Percentiles rank a stretch among this genome's conserved stretches.
Conservation (phyloP, 2,329 filamentous ascomycete species). For the Ascochyta viciae-villosae region DNA sequence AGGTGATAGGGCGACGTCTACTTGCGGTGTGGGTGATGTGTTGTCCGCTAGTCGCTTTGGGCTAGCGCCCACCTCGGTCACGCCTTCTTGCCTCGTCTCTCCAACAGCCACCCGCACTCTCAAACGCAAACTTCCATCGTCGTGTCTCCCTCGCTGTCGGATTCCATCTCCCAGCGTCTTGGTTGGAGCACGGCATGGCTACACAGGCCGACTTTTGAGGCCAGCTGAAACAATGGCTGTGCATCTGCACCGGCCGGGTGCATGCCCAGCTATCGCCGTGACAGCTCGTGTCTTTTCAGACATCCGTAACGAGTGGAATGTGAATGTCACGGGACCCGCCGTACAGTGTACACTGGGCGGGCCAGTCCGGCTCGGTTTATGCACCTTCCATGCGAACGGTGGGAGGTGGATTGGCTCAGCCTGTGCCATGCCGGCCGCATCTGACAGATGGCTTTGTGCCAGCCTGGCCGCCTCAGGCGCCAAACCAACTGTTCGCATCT, state of each 20-base stretch:
- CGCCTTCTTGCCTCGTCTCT: slow-evolving; percentile 33
- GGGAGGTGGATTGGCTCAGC: slow-evolving; percentile 13
- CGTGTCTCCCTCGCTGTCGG: slow-evolving; percentile 31
- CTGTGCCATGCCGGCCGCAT: slow-evolving; percentile 32
- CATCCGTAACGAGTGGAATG: slow-evolving; percentile 10
- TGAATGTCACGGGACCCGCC: slow-evolving; percentile 36
- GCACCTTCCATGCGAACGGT: slow-evolving; percentile 45
- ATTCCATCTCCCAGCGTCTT: slow-evolving; percentile 32
- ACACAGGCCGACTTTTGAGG: slow-evolving; percentile 33
- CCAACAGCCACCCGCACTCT: slow-evolving; percentile 35
- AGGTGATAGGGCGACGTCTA: slow-evolving; percentile 39
- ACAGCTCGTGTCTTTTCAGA: slow-evolving; percentile 12
- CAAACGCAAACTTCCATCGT: slow-evolving; percentile 17
- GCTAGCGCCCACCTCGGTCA: slow-evolving; percentile 33
- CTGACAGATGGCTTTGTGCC: slow-evolving; percentile 22
- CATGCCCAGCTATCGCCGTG: slow-evolving; percentile 27
- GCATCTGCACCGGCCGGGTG: slow-evolving; percentile 16
- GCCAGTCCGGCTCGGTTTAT: slow-evolving; percentile 33
- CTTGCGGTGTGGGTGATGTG: slow-evolving; percentile 50
- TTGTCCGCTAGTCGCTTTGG: slow-evolving; percentile 31
- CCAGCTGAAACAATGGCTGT: slow-evolving; percentile 41
- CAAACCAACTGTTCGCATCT: slow-evolving; percentile 47
- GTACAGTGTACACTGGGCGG: slow-evolving; percentile 26
- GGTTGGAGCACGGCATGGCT: slow-evolving; percentile 31
- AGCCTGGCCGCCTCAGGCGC: slow-evolving; percentile 40